Evolutionary conservation across 163 green algal genomes (phyloP).

Genomic region (Scenedesmus sp.): DNA sequence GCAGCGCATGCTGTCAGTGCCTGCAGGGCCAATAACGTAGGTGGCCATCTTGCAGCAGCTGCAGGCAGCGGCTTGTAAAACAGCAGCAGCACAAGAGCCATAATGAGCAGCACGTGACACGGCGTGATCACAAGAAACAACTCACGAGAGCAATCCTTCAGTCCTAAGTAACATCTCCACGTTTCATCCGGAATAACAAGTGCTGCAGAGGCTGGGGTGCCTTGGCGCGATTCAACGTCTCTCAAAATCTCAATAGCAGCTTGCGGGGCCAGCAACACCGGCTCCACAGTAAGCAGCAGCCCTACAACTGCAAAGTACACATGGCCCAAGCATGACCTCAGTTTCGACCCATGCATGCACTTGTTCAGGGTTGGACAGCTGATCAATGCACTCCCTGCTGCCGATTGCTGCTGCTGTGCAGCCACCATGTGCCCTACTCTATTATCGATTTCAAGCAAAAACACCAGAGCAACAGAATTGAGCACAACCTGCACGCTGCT

Average conservation of each 20-base stretch:
- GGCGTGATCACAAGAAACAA: background rate
- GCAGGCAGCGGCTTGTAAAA: background rate
- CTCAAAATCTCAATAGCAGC: background rate
- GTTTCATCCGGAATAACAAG: background rate
- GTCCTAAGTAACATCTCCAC: background rate
- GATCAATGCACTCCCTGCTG: background rate
- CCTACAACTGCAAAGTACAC: background rate
- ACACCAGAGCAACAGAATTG: background rate
- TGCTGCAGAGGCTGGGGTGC: background rate
- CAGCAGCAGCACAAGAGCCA: background rate
- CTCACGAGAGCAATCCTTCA: background rate
- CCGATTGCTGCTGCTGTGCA: background rate
- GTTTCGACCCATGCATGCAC: background rate
- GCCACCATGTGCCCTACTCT: background rate
- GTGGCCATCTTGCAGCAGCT: background rate
- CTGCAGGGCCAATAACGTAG: background rate
- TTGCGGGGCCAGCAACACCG: background rate
- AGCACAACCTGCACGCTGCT: background rate
- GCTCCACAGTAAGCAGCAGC: background rate
- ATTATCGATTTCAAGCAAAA: constrained; percentile 10
- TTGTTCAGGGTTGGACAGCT: too few relatives aligned
- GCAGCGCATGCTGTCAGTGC: background rate
- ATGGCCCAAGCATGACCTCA: background rate
- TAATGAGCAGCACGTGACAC: background rate
- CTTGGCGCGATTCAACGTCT: background rate